Evolutionary conservation across 1,284 basidiomycete species (phyloP), one percentile per base, ranked within the genome.

Genomic region (Malassezia arunalokei): DNA sequence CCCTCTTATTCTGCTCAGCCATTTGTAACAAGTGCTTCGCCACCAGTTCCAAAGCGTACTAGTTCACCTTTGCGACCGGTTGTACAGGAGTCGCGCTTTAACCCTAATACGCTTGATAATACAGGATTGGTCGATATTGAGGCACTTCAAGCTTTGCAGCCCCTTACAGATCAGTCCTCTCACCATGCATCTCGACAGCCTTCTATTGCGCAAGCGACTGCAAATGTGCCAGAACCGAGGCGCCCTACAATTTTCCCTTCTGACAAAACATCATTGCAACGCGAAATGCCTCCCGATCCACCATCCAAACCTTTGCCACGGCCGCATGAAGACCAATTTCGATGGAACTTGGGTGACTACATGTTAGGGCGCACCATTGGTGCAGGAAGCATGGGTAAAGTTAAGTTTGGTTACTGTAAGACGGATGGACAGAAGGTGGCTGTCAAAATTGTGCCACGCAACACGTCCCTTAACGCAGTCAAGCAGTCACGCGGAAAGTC

Each of bases 321-420:
- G 20, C 20, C 20, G 20, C 20, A 24, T 3, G 41, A 43, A 35
- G 35, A 48, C 6, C 43, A 39, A n/a, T 46, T 49, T 12, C 59
- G 68, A 5, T 50, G 66, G 56, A 64, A 63, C 40, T 72, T 98
- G 11, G 91, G 92, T 38, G 89, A 96, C 73, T 98, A 95, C 77
- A 87, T 87, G 57, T 81, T 98, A 59, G 87, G 87, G 66, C 96
- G 96, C 80, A 96, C 92, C 3, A 80, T 98, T 32, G 92, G 94
- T 44, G 90, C 90, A 37, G 92, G 94, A 35, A 91, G 87, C 74
- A 98, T 98, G 91, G 94, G 92, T 63, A 96, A 96, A 74, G 94
- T 98, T 68, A 98, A 96, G 78, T 81, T 96, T 15, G 92, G 88
- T 6, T 84, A 86, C 38, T 88, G 92, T 73, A 86, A 86, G 62